These are phyloP conservation scores for Magnolia kwangsiensis DNA, from an alignment of 164 flowering plant species.

Conservation along the genomic window DNA sequence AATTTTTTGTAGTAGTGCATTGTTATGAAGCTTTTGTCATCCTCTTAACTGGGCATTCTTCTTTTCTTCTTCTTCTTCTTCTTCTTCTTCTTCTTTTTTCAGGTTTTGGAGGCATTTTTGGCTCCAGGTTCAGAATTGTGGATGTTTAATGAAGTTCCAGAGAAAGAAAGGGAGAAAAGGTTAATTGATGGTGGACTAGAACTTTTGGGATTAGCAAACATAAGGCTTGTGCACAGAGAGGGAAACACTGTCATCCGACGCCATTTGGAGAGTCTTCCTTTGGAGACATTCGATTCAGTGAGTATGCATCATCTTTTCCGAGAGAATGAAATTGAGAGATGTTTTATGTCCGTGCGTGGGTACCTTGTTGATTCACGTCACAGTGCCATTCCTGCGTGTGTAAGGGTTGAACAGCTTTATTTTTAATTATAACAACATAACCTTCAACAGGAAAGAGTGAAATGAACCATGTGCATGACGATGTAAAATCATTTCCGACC, in stretches of 20 bases:
- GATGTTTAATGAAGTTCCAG: conserved; percentile 93
- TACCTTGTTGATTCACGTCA: background rate
- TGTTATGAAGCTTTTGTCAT: background rate
- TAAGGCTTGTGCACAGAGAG: conserved; percentile 80
- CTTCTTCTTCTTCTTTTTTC: background rate
- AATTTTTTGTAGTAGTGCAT: background rate
- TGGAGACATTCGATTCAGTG: conserved; percentile 96
- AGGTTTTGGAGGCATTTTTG: conserved; percentile 85
- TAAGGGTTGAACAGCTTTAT: background rate
- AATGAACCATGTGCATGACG: background rate
- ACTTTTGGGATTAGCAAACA: conserved; percentile 48
- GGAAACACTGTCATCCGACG: conserved; percentile 90
- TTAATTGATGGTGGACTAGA: conserved; percentile 85
- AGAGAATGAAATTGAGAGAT: background rate
- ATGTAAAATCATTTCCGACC: too few species aligned
- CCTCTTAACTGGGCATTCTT: background rate
- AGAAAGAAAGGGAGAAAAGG: conserved; percentile 71
- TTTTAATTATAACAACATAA: background rate
- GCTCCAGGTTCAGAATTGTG: conserved; percentile 86
- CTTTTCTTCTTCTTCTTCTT: background rate
- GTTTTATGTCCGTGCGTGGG: background rate
- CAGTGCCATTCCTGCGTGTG: background rate
- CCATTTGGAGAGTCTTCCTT: conserved; percentile 79
- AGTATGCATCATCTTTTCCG: conserved; percentile 26
- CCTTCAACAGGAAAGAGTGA: background rate